phyloP scores from a whole-genome alignment of 805 yeast genomes.

The Candida morakotiae region DNA sequence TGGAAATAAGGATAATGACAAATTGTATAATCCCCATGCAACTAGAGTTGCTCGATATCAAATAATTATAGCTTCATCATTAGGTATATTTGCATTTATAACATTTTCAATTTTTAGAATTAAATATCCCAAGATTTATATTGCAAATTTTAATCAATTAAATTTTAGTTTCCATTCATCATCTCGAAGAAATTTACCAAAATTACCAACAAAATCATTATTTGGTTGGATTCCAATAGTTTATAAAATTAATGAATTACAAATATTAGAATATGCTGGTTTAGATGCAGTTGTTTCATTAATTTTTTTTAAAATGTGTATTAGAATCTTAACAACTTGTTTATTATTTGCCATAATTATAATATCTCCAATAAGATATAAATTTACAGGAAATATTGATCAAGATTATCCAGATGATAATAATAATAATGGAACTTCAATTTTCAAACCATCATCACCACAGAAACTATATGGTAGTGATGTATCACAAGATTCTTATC shows the following conservation, averaged over 20 bases:
- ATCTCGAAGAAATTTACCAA: slow-evolving; percentile 52
- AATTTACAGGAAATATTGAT: slow-evolving; percentile 64
- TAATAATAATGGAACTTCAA: slow-evolving; percentile 5
- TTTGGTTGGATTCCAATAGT: slow-evolving; percentile 82
- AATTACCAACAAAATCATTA: slow-evolving; percentile 49
- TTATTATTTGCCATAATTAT: slow-evolving; percentile 67
- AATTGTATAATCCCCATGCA: slow-evolving; percentile 16
- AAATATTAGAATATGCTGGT: slow-evolving; percentile 85
- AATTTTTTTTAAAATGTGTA: slow-evolving; percentile 86
- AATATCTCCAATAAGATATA: slow-evolving; percentile 80
- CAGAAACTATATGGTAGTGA: background rate
- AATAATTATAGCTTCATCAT: slow-evolving; percentile 57
- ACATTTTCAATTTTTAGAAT: slow-evolving; percentile 68
- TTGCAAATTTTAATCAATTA: slow-evolving; percentile 63
- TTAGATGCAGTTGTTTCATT: slow-evolving; percentile 90
- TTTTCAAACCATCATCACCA: background rate
- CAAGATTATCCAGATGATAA: slow-evolving; percentile 14
- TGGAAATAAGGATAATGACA: slow-evolving; percentile 10
- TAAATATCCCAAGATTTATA: slow-evolving; percentile 77
- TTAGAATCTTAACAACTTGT: slow-evolving; percentile 60
- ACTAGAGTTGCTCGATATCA: slow-evolving; percentile 73
- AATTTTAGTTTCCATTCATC: slow-evolving; percentile 39
- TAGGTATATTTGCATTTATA: slow-evolving; percentile 68
- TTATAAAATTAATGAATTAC: slow-evolving; percentile 62
- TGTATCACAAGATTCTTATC: slow-evolving; percentile 33